Conservation (phyloP, 148 eudicot species). For the Pharnaceum exiguum region DNA sequence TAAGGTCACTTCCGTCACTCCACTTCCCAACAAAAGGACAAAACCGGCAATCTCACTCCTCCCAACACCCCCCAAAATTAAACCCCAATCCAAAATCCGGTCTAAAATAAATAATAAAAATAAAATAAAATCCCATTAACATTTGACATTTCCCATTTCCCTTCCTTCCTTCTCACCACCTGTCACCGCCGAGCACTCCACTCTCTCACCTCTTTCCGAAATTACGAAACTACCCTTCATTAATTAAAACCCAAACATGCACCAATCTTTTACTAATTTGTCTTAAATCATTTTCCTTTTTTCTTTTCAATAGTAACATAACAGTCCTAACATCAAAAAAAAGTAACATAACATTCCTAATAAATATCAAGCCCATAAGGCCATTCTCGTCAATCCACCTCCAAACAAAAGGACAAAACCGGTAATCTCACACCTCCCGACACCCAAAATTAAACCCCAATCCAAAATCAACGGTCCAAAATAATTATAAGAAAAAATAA, state of each 20-base stretch:
- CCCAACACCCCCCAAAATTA: constrained; percentile 4
- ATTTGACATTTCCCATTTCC: too few species aligned
- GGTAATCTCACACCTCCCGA: constrained; percentile 15
- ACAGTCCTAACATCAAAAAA: too few species aligned
- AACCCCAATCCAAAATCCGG: not conserved
- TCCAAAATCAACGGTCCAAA: too few species aligned
- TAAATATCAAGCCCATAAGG: not conserved
- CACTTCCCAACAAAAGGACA: constrained; percentile 12
- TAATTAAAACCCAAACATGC: too few species aligned
- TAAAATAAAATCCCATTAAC: too few species aligned
- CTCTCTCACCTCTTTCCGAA: too few species aligned
- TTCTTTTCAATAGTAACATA: not conserved
- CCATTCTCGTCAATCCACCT: not conserved
- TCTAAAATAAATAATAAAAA: too few species aligned
- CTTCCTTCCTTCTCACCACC: too few species aligned
- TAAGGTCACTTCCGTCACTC: not conserved
- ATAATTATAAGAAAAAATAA: too few species aligned
- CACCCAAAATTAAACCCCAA: not conserved
- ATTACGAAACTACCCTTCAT: constrained; percentile 1
- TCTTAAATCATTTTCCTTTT: too few species aligned
- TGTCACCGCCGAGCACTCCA: not conserved
- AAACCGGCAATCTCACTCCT: not conserved
- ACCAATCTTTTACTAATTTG: not conserved
- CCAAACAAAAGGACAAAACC: constrained; percentile 9
- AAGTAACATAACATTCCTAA: too few species aligned